Evolutionary conservation across 2,329 filamentous ascomycete genomes (phyloP).

Genomic region (Teratosphaeria viscida): DNA sequence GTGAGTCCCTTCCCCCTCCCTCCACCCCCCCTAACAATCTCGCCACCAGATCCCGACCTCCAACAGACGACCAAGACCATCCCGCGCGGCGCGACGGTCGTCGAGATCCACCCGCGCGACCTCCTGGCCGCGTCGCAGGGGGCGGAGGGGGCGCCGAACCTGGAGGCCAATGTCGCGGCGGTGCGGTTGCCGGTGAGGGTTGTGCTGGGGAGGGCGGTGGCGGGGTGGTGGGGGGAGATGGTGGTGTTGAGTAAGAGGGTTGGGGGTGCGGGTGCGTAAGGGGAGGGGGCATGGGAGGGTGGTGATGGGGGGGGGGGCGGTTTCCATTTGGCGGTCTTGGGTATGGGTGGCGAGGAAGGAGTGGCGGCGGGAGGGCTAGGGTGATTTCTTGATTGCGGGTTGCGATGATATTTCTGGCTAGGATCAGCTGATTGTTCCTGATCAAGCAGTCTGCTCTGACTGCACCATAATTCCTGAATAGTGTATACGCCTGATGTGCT

Average conservation of each 20-base stretch:
- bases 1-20: background rate
- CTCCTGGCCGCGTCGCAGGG: slow-evolving; percentile 6
- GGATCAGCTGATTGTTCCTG: background rate
- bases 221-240: slow-evolving; percentile 7
- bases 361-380: too few relatives aligned
- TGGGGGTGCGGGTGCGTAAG: background rate
- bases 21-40: background rate
- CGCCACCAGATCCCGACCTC: slow-evolving; percentile 8
- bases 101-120: slow-evolving; percentile 14
- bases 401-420: too few relatives aligned
- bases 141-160: slow-evolving; percentile 5
- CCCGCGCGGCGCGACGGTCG: slow-evolving; percentile 2
- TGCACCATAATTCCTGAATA: background rate
- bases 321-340: background rate
- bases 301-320: background rate
- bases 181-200: slow-evolving; percentile 11
- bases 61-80: slow-evolving; percentile 10
- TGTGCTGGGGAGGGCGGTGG: slow-evolving; percentile 4
- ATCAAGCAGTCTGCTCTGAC: background rate
- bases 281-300: background rate
- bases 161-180: slow-evolving; percentile 11
- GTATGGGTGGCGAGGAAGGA: too few relatives aligned
- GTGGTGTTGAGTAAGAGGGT: slow-evolving; percentile 12
- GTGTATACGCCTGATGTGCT: background rate
- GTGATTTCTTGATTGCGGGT: too few relatives aligned